Conservation (phyloP, 1,284 basidiomycete genomes). For the Boletus mariae region DNA sequence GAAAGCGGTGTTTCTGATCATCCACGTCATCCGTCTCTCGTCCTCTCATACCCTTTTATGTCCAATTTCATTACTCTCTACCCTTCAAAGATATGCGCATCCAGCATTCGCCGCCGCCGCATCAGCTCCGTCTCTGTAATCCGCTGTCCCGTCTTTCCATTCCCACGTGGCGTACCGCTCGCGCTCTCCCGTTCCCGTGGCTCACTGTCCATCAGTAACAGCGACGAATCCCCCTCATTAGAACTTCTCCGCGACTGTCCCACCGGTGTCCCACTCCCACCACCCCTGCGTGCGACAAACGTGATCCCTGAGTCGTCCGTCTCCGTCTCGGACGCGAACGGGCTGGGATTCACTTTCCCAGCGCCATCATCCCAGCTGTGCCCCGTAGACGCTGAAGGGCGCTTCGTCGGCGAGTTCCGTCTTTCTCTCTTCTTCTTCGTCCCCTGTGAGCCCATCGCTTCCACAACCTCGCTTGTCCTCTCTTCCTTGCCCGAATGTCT, state of each 20-base stretch:
- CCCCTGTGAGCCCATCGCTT: conserved; percentile 11
- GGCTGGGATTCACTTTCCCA: conserved; percentile 22
- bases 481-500: conserved; percentile 27
- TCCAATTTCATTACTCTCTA: neutral
- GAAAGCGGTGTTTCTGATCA: conserved; percentile 21
- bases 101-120: conserved; percentile 67
- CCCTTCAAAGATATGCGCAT: conserved; percentile 51
- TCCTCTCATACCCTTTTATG: conserved; percentile 4
- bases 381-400: conserved; percentile 2
- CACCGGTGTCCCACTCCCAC: conserved; percentile 26
- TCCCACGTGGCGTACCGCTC: conserved; percentile 31
- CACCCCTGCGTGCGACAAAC: conserved; percentile 58
- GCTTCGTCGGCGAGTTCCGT: conserved; percentile 24
- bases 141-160: conserved; percentile 56
- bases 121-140: conserved; percentile 78
- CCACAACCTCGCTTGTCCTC: conserved; percentile 12
- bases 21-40: conserved; percentile 6
- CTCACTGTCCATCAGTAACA: conserved; percentile 8
- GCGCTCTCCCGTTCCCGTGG: conserved; percentile 26
- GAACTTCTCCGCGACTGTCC: conserved; percentile 16
- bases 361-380: conserved; percentile 3
- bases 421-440: conserved; percentile 19
- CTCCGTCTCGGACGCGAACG: conserved; percentile 50
- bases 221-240: conserved; percentile 19
- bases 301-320: conserved; percentile 66